A percentile compares a stretch with the other conserved stretches of the same genome.
Evolutionary conservation across 768 basidiomycete genomes (phyloP).

Genomic region (button mushroom (Agaricus bisporus)): DNA sequence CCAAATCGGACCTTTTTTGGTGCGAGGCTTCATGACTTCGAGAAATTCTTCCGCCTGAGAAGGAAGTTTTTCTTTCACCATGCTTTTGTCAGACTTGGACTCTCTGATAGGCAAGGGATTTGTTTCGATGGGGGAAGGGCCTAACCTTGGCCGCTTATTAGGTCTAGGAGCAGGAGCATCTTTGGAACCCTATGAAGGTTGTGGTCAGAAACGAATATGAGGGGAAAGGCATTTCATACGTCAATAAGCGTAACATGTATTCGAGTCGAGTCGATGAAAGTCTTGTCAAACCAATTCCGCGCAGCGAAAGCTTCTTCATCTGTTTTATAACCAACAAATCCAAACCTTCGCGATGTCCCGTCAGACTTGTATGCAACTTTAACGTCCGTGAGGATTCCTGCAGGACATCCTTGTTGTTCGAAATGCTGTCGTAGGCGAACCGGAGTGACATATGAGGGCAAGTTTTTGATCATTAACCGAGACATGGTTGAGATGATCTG

Average conservation of each 20-base stretch:
- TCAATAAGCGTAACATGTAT: constrained; percentile 74
- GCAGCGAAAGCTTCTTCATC: constrained; percentile 69
- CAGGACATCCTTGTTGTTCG: constrained; percentile 50
- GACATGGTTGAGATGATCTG: constrained; percentile 45
- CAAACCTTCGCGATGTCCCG: constrained; percentile 82
- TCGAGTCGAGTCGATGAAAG: constrained; percentile 75
- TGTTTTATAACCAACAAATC: constrained; percentile 87
- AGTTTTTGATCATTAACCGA: constrained; percentile 76
- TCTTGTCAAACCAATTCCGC: constrained; percentile 78
- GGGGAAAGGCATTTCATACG: constrained; percentile 38
- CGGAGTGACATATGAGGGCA: constrained; percentile 65
- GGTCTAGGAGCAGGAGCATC: constrained; percentile 64
- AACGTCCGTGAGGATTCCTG: constrained; percentile 77
- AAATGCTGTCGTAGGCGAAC: constrained; percentile 65
- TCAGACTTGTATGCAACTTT: constrained; percentile 73
- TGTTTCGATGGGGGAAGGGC: constrained; percentile 20
- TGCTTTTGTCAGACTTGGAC: constrained; percentile 4
- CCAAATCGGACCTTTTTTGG: constrained; percentile 59
- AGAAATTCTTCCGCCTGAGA: constrained; percentile 60
- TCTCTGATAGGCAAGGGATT: constrained; percentile 8
- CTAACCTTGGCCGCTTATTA: constrained; percentile 60
- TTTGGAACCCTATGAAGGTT: constrained; percentile 49
- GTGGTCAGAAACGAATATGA: background rate
- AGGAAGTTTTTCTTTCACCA: constrained; percentile 24
- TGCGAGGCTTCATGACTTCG: constrained; percentile 64